Evolutionary conservation across 2,329 filamentous ascomycete species (phyloP).

Genomic region (Dactylellina drechsleri): DNA sequence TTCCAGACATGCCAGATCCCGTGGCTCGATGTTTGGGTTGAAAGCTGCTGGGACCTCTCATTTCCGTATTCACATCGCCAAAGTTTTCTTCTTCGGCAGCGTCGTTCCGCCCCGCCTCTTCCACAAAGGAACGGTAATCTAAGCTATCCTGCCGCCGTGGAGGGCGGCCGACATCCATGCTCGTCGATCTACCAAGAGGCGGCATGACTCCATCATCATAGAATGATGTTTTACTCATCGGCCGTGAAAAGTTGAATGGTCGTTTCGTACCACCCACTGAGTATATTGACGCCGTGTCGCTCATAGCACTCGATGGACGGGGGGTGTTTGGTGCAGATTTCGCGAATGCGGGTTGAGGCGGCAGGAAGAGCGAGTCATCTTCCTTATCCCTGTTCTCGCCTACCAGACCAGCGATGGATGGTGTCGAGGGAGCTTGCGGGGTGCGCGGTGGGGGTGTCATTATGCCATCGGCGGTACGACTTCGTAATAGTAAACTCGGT

Average conservation of each 20-base stretch:
- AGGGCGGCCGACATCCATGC: slow-evolving; percentile 68
- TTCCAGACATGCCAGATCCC: slow-evolving; percentile 42
- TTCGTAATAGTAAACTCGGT: slow-evolving; percentile 42
- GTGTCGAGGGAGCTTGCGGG: neutral
- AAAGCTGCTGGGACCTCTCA: slow-evolving; percentile 42
- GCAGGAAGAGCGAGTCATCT: slow-evolving; percentile 44
- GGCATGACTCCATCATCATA: slow-evolving; percentile 66
- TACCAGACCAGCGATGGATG: slow-evolving; percentile 34
- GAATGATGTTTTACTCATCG: slow-evolving; percentile 77
- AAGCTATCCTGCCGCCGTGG: slow-evolving; percentile 35
- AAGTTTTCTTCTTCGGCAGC: slow-evolving; percentile 44
- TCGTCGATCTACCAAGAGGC: slow-evolving; percentile 73
- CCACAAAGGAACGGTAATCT: slow-evolving; percentile 49
- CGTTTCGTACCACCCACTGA: slow-evolving; percentile 73
- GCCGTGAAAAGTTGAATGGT: slow-evolving; percentile 92
- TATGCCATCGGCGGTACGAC: slow-evolving; percentile 12
- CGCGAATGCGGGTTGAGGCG: slow-evolving; percentile 41
- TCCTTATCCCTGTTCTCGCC: neutral
- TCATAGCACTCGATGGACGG: slow-evolving; percentile 70
- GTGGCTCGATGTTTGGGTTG: slow-evolving; percentile 37
- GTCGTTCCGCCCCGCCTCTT: slow-evolving; percentile 23
- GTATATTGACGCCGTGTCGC: slow-evolving; percentile 81
- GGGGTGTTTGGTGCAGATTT: slow-evolving; percentile 59
- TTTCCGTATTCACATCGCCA: slow-evolving; percentile 36
- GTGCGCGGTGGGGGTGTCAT: slow-evolving; percentile 10